A percentile compares a stretch with the other conserved stretches of the same genome.
Conservation (phyloP, 2,329 filamentous ascomycete genomes). For the Xylaria sp. region DNA sequence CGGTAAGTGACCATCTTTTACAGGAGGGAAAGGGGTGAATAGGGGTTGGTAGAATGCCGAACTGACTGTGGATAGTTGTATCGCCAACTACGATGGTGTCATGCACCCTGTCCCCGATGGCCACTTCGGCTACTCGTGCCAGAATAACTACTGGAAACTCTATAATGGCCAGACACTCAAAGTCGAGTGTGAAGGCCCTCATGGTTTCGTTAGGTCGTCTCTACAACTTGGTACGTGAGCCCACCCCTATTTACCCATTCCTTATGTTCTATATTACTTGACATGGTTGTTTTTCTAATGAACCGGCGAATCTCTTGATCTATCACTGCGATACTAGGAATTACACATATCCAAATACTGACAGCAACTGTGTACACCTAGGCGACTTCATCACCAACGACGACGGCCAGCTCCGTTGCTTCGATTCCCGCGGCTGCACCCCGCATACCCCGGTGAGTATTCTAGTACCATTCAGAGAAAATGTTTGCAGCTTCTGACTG, state of each 20-base stretch:
- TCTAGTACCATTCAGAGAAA: too few relatives aligned
- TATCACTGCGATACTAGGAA: too few relatives aligned
- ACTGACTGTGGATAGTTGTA: background rate
- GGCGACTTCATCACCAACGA: constrained; percentile 8
- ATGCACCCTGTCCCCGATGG: background rate
- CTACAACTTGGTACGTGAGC: constrained; percentile 1
- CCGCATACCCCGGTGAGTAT: background rate
- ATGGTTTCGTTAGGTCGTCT: background rate
- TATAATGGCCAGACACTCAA: background rate
- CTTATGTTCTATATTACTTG: too few relatives aligned
- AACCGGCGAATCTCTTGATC: too few relatives aligned
- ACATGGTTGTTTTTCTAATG: too few relatives aligned
- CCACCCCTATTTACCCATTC: background rate
- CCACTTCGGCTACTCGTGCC: background rate
- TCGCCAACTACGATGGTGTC: background rate
- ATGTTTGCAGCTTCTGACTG: background rate
- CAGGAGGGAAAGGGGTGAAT: background rate
- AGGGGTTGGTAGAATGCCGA: background rate
- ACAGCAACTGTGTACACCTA: background rate
- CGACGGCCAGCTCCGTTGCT: constrained; percentile 6
- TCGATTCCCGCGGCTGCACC: background rate
- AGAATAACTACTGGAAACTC: background rate
- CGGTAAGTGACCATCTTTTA: background rate
- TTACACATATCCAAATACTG: background rate
- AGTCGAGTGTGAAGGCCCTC: background rate